phyloP scores from a whole-genome alignment of 2,329 filamentous ascomycete genomes.

The Elsinoe perseae region DNA sequence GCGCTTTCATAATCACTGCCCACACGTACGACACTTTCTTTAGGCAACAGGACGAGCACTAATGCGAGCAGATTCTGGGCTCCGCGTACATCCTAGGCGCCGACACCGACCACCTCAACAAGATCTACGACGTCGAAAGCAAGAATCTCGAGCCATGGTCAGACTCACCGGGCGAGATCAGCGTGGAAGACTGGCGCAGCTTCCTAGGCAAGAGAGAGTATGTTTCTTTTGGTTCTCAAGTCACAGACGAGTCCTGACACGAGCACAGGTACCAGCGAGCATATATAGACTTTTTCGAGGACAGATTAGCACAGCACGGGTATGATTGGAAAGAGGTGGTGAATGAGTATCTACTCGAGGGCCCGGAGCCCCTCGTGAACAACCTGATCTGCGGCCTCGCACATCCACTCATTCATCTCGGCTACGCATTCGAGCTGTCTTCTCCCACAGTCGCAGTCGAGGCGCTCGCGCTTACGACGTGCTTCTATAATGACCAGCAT shows the following conservation, averaged over 20 bases:
- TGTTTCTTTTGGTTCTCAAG: conserved; percentile 21
- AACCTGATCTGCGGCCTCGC: conserved; percentile 72
- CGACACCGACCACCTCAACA: conserved; percentile 61
- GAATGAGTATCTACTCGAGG: conserved; percentile 65
- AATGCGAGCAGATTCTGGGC: conserved; percentile 53
- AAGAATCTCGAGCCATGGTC: conserved; percentile 69
- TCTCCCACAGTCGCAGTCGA: conserved; percentile 84
- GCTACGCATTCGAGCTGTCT: conserved; percentile 84
- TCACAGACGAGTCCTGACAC: conserved; percentile 8
- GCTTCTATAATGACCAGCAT: conserved; percentile 50
- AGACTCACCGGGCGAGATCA: conserved; percentile 77
- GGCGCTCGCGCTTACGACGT: conserved; percentile 62
- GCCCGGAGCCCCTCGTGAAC: conserved; percentile 70
- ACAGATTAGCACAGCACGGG: conserved; percentile 65
- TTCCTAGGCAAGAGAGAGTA: conserved; percentile 67
- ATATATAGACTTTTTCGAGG: conserved; percentile 92
- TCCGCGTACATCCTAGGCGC: conserved; percentile 83
- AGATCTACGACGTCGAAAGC: conserved; percentile 71
- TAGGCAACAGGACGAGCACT: conserved; percentile 26
- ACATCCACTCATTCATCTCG: conserved; percentile 87
- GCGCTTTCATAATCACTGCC: conserved; percentile 72
- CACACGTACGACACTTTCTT: conserved; percentile 50
- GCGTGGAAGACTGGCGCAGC: conserved; percentile 76
- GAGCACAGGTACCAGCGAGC: conserved; percentile 68
- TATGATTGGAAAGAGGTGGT: conserved; percentile 82